Evolutionary conservation across 2,329 filamentous ascomycete genomes (phyloP), one percentile per base, ranked within the genome.

Genomic region (Didymella pomorum): DNA sequence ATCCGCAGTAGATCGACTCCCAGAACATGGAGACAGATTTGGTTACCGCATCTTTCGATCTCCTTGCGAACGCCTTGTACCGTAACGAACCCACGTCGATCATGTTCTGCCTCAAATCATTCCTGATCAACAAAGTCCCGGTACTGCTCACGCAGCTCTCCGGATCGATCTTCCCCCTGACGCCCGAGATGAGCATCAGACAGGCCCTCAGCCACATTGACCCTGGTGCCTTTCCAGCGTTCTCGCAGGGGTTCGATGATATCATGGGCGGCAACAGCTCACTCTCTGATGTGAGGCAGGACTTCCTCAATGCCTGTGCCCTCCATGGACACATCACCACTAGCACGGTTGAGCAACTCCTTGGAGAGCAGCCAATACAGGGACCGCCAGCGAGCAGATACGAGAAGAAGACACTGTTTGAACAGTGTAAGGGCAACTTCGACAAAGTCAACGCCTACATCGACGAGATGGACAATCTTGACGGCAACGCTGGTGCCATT

Each of bases 241-340:
- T 89, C 52, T 87, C 87, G 11, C 85, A 86, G 48, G 83, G 87
- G 67, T 88, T 89, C 58, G 82, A 86, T 50, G 85, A 86, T 21
- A 78, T 79, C 21, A 82, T 82, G 72, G 79, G 79, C 31, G 80
- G 76, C 12, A 86, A 83, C 52, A 85, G 84, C 52, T 81, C 84
- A 35, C 79, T 90, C 2, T 85, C 87, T 26, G 85, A 88, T 60
- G 92, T 91, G 26, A 85, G 89, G 25, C 90, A 90, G 78, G 81
- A 97, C 61, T 98, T 98, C 65, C 86, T 96, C 39, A 95, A 96
- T 63, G 89, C 94, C 0, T 99, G 95, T 72, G 92, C 91, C 53
- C 83, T 97, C 37, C 93, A 98, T 74, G 87, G 88, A 0, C 81
- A 99, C n/a, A 88, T 98, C 23, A 86, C 88, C 0, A 88, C 93